Conservation (phyloP, 108 stramenopile species). For the Nannochloropsis salina region DNA sequence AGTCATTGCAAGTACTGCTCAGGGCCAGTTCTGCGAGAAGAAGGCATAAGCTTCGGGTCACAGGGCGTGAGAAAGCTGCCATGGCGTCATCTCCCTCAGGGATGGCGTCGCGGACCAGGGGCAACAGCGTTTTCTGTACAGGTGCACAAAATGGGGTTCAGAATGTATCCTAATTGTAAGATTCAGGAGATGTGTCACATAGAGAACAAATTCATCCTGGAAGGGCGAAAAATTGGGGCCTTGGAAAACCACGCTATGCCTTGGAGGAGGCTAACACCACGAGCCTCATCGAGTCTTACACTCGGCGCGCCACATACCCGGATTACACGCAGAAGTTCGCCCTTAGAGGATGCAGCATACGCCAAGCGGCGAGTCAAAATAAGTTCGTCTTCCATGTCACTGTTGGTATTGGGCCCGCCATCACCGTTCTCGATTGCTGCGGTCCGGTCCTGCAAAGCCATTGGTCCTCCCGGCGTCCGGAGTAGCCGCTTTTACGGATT, state of each 20-base stretch:
- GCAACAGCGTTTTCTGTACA: neutral
- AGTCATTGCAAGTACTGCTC: neutral
- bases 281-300: too few relatives aligned
- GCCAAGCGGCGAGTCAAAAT: neutral
- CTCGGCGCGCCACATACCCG: neutral
- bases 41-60: neutral
- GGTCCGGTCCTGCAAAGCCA: neutral
- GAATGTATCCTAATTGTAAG: too few relatives aligned
- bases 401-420: neutral
- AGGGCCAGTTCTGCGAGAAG: neutral
- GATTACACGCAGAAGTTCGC: constrained; percentile 15
- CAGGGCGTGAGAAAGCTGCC: neutral
- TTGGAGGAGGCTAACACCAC: too few relatives aligned
- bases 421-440: neutral
- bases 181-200: too few relatives aligned
- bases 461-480: neutral
- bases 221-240: too few relatives aligned
- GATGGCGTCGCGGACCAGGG: neutral
- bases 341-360: neutral
- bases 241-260: too few relatives aligned
- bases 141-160: too few relatives aligned
- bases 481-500: too few relatives aligned
- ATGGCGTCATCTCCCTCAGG: neutral
- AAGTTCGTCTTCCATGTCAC: neutral
- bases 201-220: too few relatives aligned